A percentile compares a stretch with the other conserved stretches of the same genome.
Evolutionary conservation across 2,329 filamentous ascomycete genomes (phyloP).

Genomic region (Apiospora arundinis): DNA sequence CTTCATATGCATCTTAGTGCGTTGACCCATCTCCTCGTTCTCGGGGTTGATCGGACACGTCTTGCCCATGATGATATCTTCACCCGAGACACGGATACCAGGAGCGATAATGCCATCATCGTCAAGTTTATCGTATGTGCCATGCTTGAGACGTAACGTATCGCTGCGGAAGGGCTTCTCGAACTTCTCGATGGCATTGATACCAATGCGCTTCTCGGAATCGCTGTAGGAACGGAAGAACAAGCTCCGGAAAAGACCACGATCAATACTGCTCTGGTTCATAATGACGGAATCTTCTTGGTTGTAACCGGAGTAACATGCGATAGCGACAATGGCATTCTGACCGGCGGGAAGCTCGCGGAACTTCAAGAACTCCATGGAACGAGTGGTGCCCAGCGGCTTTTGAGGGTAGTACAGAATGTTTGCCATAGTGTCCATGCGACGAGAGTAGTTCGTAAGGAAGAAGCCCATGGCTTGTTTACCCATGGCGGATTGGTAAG

Average conservation of each 20-base stretch:
- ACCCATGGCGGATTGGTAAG: slow-evolving; percentile 99
- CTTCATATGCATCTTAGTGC: slow-evolving; percentile 89
- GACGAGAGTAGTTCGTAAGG: slow-evolving; percentile 93
- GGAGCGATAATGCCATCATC: slow-evolving; percentile 95
- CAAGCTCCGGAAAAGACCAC: slow-evolving; percentile 93
- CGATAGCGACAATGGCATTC: slow-evolving; percentile 97
- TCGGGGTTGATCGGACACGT: slow-evolving; percentile 94
- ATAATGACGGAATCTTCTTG: slow-evolving; percentile 99
- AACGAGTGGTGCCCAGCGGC: slow-evolving; percentile 91
- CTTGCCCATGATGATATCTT: slow-evolving; percentile 99
- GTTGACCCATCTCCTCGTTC: slow-evolving; percentile 89
- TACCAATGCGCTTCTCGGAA: slow-evolving; percentile 93
- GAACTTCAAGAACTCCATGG: slow-evolving; percentile 99
- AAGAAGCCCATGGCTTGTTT: slow-evolving; percentile 99
- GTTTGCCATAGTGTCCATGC: slow-evolving; percentile 99
- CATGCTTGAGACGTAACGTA: slow-evolving; percentile 90
- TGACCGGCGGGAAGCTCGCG: slow-evolving; percentile 95
- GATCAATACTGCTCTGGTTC: slow-evolving; percentile 99
- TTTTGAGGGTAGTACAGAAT: slow-evolving; percentile 99
- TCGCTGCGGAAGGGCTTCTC: slow-evolving; percentile 92
- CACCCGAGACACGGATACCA: slow-evolving; percentile 92
- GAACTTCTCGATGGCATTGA: slow-evolving; percentile 91
- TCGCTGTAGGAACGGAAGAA: slow-evolving; percentile 99
- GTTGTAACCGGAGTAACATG: slow-evolving; percentile 98
- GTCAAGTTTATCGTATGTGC: slow-evolving; percentile 96